Conservation (phyloP, 495 filamentous ascomycete species). For the Aspergillus biplanus region DNA sequence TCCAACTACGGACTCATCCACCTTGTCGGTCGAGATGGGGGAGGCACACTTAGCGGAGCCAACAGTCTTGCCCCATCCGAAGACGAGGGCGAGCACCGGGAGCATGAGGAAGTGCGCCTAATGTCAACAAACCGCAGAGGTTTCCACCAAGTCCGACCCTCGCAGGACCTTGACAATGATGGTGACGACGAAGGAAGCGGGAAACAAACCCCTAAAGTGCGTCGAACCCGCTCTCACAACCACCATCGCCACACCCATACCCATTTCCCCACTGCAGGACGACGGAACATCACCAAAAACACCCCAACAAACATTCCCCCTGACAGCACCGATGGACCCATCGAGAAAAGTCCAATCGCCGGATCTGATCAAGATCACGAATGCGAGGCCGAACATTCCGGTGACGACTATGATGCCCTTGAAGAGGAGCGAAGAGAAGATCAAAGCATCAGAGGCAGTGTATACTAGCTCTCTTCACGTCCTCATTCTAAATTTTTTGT, state of each 20-base stretch:
- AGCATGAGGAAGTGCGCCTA: conserved; percentile 12
- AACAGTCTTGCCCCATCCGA: conserved; percentile 48
- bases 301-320: not conserved
- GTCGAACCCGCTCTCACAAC: conserved; percentile 33
- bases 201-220: conserved; percentile 27
- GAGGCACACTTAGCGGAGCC: conserved; percentile 46
- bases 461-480: conserved; percentile 33
- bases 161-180: conserved; percentile 49
- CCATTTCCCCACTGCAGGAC: conserved; percentile 9
- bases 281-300: conserved; percentile 13
- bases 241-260: conserved; percentile 32
- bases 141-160: conserved; percentile 25
- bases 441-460: conserved; percentile 45
- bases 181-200: conserved; percentile 57
- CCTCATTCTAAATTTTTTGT: not conserved
- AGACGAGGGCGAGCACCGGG: conserved; percentile 37
- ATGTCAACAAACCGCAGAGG: conserved; percentile 24
- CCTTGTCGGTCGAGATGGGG: conserved; percentile 49
- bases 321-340: not conserved
- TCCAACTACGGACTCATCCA: conserved; percentile 41
- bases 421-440: conserved; percentile 37
- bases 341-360: not conserved
- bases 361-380: conserved; percentile 17
- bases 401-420: conserved; percentile 23
- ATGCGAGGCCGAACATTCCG: conserved; percentile 9